phyloP scores from a whole-genome alignment of 2,329 filamentous ascomycete species.

The Penicillium concentricum region DNA sequence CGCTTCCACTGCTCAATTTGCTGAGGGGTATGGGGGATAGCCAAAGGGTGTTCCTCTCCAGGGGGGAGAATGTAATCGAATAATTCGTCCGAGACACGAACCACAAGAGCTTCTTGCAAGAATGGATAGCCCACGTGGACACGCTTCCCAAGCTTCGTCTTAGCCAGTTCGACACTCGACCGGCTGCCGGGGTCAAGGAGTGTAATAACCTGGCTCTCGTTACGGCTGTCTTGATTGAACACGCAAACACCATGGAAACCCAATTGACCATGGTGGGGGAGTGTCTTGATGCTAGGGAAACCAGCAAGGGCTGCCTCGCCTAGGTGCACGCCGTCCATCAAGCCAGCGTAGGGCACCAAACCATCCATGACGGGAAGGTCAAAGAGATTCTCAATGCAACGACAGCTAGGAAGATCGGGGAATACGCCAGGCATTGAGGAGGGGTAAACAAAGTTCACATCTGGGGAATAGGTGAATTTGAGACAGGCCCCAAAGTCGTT shows the following conservation, averaged over 20 bases:
- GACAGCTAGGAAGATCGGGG: slow-evolving; percentile 81
- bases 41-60: slow-evolving; percentile 63
- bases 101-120: slow-evolving; percentile 86
- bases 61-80: slow-evolving; percentile 79
- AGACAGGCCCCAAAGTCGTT: slow-evolving; percentile 90
- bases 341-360: slow-evolving; percentile 76
- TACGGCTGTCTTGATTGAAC: slow-evolving; percentile 92
- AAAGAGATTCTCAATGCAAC: slow-evolving; percentile 93
- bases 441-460: slow-evolving; percentile 77
- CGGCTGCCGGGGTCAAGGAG: slow-evolving; percentile 71
- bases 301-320: slow-evolving; percentile 83
- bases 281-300: slow-evolving; percentile 83
- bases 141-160: slow-evolving; percentile 75
- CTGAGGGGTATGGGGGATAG: slow-evolving; percentile 68
- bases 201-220: slow-evolving; percentile 93
- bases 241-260: slow-evolving; percentile 89
- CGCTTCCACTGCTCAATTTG: slow-evolving; percentile 82
- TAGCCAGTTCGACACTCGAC: slow-evolving; percentile 69
- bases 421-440: slow-evolving; percentile 88
- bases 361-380: slow-evolving; percentile 92
- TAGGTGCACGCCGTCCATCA: slow-evolving; percentile 80
- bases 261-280: slow-evolving; percentile 78
- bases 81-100: slow-evolving; percentile 86
- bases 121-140: slow-evolving; percentile 95
- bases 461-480: slow-evolving; percentile 83